Base-by-base conservation (phyloP, 306 rosid species). In the Clitoria ternatea region DNA sequence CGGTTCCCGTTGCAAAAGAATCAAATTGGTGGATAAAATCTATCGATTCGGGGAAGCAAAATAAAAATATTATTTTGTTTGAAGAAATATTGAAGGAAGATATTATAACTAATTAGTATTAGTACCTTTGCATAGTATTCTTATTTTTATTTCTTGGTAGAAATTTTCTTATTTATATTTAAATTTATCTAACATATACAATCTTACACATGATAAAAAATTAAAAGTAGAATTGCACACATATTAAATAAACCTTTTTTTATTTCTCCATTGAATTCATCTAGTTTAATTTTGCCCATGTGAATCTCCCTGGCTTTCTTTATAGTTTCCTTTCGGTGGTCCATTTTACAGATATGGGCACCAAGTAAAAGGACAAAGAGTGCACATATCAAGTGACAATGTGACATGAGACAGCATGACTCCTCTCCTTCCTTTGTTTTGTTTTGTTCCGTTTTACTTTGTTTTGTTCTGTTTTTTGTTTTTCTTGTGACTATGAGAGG, bases 321-420 rank as follows among this genome's bases (percentile, higher is more conserved):
- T 50, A 19, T 59, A 26, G 53, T 35, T 49, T 18, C 45, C 81
- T 70, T 80, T 80, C 66, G 81, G 81, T 76, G 81, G 75, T 24
- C 79, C 67, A 48, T 18, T 50, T 70, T 15, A 20, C 17, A 44
- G 47, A 47, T n/a, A 40, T 35, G 74, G 40, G 59, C 74, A 24
- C 13, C 71, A 62, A 76, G 32, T 42, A 76, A 76, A 29, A 70
- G 49, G 78, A 76, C 73, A 64, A 71, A 59, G 23, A 49, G 48
- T 75, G 27, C 63, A 56, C 49, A 47, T n/a, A 55, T 32, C 23
- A 48, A 49, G 35, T 49, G 42, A 50, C 56, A 18, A 69, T 60
- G 70, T 59, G 76, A 76, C 70, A 59, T 20, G n/a, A 40, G 79
- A 66, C 79, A 73, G 5, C 69, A 65, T 27, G 53, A 37, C 15